Evolutionary conservation across 371 early-diverging fungal genomes (phyloP).

Genomic region (Thermomucor indicae-seudaticae): DNA sequence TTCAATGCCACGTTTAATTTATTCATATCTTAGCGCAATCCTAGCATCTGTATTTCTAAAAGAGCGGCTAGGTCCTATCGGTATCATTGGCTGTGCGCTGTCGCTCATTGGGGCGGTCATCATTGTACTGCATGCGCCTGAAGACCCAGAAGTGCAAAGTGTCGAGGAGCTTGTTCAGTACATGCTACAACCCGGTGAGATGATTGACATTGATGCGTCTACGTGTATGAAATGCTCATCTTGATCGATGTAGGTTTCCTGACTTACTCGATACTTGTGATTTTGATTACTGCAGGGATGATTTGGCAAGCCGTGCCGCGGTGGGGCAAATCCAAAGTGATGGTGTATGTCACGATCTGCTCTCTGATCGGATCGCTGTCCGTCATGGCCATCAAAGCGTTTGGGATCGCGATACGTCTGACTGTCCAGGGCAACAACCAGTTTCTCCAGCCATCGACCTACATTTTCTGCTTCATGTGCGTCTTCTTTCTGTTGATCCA

Average conservation of each 20-base stretch:
- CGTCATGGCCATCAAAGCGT: constrained; percentile 85
- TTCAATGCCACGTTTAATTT: constrained; percentile 6
- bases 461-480: constrained; percentile 76
- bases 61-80: constrained; percentile 72
- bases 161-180: constrained; percentile 64
- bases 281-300: constrained; percentile 55
- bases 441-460: constrained; percentile 79
- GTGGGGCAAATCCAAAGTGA: constrained; percentile 71
- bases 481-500: constrained; percentile 75
- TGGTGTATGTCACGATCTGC: constrained; percentile 84
- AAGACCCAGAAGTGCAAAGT: constrained; percentile 72
- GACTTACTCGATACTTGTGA: constrained; percentile 61
- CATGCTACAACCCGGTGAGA: constrained; percentile 64
- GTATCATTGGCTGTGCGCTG: constrained; percentile 84
- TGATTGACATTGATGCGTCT: neutral
- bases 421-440: constrained; percentile 87
- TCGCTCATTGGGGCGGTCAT: constrained; percentile 87
- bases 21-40: constrained; percentile 17
- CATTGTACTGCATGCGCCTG: constrained; percentile 85
- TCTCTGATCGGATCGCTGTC: constrained; percentile 83
- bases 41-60: constrained; percentile 49
- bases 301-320: constrained; percentile 74
- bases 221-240: neutral
- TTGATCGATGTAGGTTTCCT: constrained; percentile 56
- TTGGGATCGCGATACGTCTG: constrained; percentile 85